Base-by-base conservation (phyloP, 805 yeast species). In the Lachancea thermotolerans region DNA sequence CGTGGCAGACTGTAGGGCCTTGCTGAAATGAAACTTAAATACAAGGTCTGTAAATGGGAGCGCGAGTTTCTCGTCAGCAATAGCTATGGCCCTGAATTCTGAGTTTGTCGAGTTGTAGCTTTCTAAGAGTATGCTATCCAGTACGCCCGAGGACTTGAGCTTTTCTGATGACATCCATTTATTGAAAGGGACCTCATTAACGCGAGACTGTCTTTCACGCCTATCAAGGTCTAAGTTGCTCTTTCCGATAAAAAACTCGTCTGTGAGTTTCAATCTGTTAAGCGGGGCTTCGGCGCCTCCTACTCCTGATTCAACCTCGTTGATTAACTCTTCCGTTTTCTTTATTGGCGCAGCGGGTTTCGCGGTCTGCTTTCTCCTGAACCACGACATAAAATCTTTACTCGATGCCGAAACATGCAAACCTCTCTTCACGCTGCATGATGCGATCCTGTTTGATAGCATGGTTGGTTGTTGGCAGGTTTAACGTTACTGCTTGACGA, bases 301-400 rank as follows among this genome's bases (percentile, higher is more conserved):
- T 11, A 48, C 50, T 27, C 64, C 67, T 4, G 61, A 47, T 51
- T 69, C 73, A 36, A 68, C 68, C 36, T 66, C 64, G 14, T 56
- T 51, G 10, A 69, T 68, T 15, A 68, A 57, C 27, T 65, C 62
- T 41, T 60, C 51, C 1, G 67, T 62, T 33, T 53, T 55, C 51
- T 55, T 53, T 6, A 11, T 41, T 15, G 55, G 44, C 14, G 9
- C 45, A 15, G 52, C 39, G 6, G 42, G 46, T 28, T 60, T 56
- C 42, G 57, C 60, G 10, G 41, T 28, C 45, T 61, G 58, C 53
- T 62, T 66, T 39, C 55, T 52, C 40, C 58, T 64, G 47, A 69
- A 66, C 74, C 74, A 69, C 35, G 68, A 67, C 61, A 69, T 56
- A 51, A 69, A 66, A 21, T 70, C 68, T 9, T 41, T 14, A 10